These are phyloP conservation scores for Podospora comata DNA, from an alignment of 495 filamentous ascomycete species.

Conservation along the genomic window DNA sequence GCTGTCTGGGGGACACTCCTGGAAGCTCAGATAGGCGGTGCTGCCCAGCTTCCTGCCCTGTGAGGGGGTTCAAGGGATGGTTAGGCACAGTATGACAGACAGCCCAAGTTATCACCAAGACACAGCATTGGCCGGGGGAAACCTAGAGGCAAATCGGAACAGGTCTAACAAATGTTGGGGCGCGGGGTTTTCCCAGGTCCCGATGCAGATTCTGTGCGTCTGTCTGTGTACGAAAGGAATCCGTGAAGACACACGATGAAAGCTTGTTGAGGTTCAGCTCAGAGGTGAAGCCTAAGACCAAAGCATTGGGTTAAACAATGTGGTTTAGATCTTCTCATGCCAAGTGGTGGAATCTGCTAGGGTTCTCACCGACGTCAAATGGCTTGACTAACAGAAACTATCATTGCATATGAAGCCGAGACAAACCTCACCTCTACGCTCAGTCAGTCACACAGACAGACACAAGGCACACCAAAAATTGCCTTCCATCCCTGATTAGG, in stretches of 20 bases:
- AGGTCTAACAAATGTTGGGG: no score
- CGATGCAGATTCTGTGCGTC: background rate
- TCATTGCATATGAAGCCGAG: background rate
- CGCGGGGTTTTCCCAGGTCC: background rate
- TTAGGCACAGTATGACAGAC: background rate
- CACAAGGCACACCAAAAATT: background rate
- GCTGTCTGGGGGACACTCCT: background rate
- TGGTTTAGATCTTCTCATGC: background rate
- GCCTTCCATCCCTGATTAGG: slow-evolving; percentile 1
- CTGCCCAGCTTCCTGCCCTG: background rate
- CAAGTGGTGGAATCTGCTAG: background rate
- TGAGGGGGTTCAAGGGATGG: background rate
- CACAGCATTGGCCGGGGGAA: background rate
- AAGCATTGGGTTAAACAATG: background rate
- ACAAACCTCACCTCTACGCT: background rate
- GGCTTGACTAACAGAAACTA: background rate
- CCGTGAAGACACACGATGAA: background rate
- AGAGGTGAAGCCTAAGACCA: background rate
- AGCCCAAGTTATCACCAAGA: background rate
- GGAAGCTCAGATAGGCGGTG: background rate
- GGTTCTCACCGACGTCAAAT: background rate
- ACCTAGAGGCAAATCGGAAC: background rate
- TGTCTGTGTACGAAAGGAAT: background rate
- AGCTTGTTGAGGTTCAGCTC: background rate
- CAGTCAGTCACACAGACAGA: background rate